Conservation (phyloP, 495 filamentous ascomycete genomes). For the Talaromyces nanjingensis region DNA sequence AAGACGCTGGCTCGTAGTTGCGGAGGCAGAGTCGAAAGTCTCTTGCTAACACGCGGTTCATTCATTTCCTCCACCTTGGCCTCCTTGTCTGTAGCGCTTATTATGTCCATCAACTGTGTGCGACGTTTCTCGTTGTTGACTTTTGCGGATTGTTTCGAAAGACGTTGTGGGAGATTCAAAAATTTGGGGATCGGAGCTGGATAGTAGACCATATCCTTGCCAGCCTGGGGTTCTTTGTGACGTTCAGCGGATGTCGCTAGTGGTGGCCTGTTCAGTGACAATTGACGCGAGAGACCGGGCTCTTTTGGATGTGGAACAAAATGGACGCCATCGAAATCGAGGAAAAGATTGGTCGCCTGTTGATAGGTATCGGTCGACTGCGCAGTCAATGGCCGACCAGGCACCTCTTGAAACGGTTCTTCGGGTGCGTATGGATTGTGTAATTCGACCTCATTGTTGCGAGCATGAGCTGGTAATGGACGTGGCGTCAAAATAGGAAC, state of each 20-base stretch:
- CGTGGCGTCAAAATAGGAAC: conserved; percentile 19
- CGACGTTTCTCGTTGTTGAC: conserved; percentile 60
- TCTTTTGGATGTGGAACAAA: conserved; percentile 46
- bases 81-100: neutral
- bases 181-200: conserved; percentile 90
- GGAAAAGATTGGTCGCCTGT: conserved; percentile 65
- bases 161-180: conserved; percentile 82
- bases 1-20: conserved; percentile 87
- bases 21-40: conserved; percentile 57
- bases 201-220: conserved; percentile 84
- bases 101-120: conserved; percentile 47
- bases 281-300: conserved; percentile 21
- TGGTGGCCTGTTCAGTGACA: conserved; percentile 33
- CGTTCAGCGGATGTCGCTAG: conserved; percentile 47
- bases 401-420: conserved; percentile 13
- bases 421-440: conserved; percentile 14
- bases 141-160: conserved; percentile 66
- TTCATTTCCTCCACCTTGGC: conserved; percentile 13
- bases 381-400: conserved; percentile 37
- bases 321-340: conserved; percentile 92
- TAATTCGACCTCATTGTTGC: conserved; percentile 14
- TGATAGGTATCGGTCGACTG: conserved; percentile 64
- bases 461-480: conserved; percentile 20
- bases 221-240: conserved; percentile 56
- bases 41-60: conserved; percentile 19